These are phyloP conservation scores for Leucocoprinus birnbaumii DNA, from an alignment of 768 basidiomycete genomes.

Conservation along the genomic window DNA sequence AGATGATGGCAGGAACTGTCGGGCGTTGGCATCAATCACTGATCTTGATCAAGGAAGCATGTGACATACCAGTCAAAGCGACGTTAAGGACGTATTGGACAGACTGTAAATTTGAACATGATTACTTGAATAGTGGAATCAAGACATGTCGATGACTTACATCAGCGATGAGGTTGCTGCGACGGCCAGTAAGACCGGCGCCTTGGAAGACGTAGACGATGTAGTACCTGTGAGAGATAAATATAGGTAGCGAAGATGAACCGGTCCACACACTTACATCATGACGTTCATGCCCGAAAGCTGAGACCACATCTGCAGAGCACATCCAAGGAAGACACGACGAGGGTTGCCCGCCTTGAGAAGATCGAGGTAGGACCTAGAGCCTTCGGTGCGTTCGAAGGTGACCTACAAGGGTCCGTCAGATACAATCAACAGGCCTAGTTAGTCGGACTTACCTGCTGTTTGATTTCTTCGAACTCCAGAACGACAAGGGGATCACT, in stretches of 20 bases:
- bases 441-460: slow-evolving; percentile 28
- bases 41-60: no score
- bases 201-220: slow-evolving; percentile 73
- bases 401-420: slow-evolving; percentile 25
- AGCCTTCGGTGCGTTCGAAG: slow-evolving; percentile 67
- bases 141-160: no score
- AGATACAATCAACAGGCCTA: not conserved
- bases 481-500: slow-evolving; percentile 61
- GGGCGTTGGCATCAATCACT: slow-evolving; percentile 38
- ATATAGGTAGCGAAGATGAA: not conserved
- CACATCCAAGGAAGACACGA: slow-evolving; percentile 66
- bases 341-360: slow-evolving; percentile 64
- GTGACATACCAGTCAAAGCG: slow-evolving; percentile 31
- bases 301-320: slow-evolving; percentile 82
- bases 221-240: slow-evolving; percentile 42
- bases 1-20: slow-evolving; percentile 48
- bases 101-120: slow-evolving; percentile 31
- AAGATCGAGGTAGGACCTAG: slow-evolving; percentile 67
- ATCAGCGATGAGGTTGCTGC: slow-evolving; percentile 71
- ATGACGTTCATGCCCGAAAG: slow-evolving; percentile 78
- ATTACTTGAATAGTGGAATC: no score
- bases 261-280: slow-evolving; percentile 46
- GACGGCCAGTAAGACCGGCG: slow-evolving; percentile 71
- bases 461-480: slow-evolving; percentile 68
- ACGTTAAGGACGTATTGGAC: slow-evolving; percentile 63